These are phyloP conservation scores for Aspergillus pseudoviridinutans DNA, from an alignment of 2,329 filamentous ascomycete genomes.

Conservation along the genomic window DNA sequence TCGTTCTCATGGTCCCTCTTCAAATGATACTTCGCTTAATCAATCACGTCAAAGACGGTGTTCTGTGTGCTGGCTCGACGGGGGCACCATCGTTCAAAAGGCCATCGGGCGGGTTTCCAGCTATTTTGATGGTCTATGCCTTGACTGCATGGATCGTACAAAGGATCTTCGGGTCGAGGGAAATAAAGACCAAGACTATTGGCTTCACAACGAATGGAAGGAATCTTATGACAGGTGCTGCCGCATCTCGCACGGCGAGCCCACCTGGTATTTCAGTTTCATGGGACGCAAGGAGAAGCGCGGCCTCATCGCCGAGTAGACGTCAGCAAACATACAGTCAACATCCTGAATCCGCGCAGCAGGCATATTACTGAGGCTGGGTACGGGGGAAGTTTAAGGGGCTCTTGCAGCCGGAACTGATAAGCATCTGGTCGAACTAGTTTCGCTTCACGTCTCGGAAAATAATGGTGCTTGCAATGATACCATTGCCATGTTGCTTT, in stretches of 20 bases:
- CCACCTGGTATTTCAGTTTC: conserved; percentile 5
- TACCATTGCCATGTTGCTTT: neutral
- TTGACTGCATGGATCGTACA: conserved; percentile 5
- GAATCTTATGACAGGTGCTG: neutral
- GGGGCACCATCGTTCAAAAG: neutral
- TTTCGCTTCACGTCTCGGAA: conserved; percentile 20
- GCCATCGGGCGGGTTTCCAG: neutral
- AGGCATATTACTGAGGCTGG: too few species aligned
- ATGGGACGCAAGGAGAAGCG: conserved; percentile 7
- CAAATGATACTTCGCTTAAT: too few species aligned
- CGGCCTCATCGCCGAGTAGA: neutral
- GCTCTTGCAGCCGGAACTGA: conserved; percentile 20
- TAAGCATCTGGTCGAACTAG: conserved; percentile 24
- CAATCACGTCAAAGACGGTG: too few species aligned
- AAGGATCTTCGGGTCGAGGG: neutral
- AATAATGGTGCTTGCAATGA: conserved; percentile 15
- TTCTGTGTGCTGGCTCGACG: neutral
- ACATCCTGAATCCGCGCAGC: too few species aligned
- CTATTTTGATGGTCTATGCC: conserved; percentile 7
- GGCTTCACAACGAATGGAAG: neutral
- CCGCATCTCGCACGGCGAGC: conserved; percentile 1
- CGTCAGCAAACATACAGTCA: too few species aligned
- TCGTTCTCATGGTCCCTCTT: neutral
- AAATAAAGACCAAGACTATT: conserved; percentile 4
- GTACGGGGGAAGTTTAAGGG: too few species aligned